Evolutionary conservation across 148 eudicot species (phyloP).

Genomic region (Arctostaphylos glauca): DNA sequence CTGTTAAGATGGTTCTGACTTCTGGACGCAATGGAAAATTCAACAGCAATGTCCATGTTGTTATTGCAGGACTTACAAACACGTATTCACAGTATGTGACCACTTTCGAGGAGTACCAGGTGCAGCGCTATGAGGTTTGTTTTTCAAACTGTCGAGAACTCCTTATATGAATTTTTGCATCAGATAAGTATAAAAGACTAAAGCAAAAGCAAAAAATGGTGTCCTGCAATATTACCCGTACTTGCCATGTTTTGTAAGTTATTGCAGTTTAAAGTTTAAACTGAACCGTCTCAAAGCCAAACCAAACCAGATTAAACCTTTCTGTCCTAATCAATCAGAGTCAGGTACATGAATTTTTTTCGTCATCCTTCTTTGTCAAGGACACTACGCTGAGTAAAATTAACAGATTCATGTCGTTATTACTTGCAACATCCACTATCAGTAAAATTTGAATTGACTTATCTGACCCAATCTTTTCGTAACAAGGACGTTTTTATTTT

Average conservation of each 20-base stretch:
- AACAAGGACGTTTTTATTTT: conserved; percentile 10
- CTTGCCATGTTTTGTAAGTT: background rate
- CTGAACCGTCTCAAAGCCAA: too few species aligned
- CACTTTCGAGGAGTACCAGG: conserved; percentile 85
- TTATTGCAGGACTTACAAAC: conserved; percentile 90
- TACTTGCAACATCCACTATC: background rate
- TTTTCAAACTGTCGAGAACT: background rate
- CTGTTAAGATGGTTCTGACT: conserved; percentile 59
- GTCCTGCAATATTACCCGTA: background rate
- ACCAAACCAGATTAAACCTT: background rate
- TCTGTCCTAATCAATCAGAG: background rate
- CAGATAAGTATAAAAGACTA: background rate
- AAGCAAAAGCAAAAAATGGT: background rate
- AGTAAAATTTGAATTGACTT: background rate
- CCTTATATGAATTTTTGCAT: background rate
- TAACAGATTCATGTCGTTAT: background rate
- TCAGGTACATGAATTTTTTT: background rate
- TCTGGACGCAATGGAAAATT: conserved; percentile 47
- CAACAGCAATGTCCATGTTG: conserved; percentile 56
- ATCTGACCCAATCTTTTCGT: background rate
- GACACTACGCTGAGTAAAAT: background rate
- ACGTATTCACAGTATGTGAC: conserved; percentile 92
- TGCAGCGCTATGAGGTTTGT: conserved; percentile 96
- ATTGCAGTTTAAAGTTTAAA: background rate
- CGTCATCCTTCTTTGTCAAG: background rate